phyloP scores from a whole-genome alignment of 2,329 filamentous ascomycete genomes.

The Phyllosticta citribraziliensis region DNA sequence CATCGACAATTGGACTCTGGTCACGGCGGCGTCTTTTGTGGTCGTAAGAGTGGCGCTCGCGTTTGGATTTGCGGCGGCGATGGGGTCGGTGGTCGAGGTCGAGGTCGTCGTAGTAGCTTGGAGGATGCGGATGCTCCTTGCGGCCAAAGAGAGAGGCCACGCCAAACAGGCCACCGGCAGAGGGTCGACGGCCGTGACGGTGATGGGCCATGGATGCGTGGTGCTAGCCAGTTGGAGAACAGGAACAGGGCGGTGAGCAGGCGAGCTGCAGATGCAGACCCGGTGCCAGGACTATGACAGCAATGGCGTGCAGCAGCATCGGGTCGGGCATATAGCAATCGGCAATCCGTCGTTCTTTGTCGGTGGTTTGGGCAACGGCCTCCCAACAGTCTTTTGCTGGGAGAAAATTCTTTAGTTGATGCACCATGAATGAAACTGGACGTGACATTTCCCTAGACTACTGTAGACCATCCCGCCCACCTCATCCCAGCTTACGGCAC shows the following conservation, averaged over 20 bases:
- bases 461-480: neutral
- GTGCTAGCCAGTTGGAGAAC: neutral
- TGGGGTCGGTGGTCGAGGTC: neutral
- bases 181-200: neutral
- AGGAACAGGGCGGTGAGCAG: constrained; percentile 7
- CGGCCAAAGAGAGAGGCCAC: constrained; percentile 6
- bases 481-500: neutral
- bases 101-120: neutral
- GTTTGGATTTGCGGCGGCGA: constrained; percentile 1
- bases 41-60: neutral
- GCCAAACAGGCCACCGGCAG: neutral
- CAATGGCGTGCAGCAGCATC: neutral
- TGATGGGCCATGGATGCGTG: neutral
- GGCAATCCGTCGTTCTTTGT: neutral
- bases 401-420: neutral
- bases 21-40: neutral
- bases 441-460: neutral
- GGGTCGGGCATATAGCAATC: neutral
- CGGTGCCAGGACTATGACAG: neutral
- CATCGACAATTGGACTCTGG: neutral
- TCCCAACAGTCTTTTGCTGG: neutral
- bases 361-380: neutral
- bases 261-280: neutral
- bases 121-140: neutral
- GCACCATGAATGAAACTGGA: neutral